phyloP scores from a whole-genome alignment of 2,329 filamentous ascomycete species.

The Scorias spongiosa region DNA sequence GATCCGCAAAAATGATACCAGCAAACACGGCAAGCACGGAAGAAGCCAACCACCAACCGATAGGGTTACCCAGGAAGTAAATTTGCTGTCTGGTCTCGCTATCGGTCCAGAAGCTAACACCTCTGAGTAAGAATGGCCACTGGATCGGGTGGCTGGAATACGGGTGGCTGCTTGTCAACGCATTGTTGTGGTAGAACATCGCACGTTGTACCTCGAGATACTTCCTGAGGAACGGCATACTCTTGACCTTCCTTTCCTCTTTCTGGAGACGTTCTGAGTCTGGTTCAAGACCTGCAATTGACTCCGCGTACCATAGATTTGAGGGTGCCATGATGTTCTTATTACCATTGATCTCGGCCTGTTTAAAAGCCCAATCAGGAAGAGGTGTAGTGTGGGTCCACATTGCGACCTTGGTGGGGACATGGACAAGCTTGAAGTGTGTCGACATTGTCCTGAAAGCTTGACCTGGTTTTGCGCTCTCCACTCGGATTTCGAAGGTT shows the following conservation, averaged over 20 bases:
- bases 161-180: constrained; percentile 89
- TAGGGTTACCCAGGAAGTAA: constrained; percentile 92
- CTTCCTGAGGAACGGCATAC: constrained; percentile 76
- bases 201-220: constrained; percentile 92
- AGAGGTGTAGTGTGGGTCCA: constrained; percentile 74
- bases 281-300: constrained; percentile 62
- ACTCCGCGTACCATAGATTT: constrained; percentile 89
- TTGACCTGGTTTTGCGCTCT: constrained; percentile 64
- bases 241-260: constrained; percentile 64
- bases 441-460: constrained; percentile 83
- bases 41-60: constrained; percentile 95
- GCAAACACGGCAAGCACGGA: constrained; percentile 84
- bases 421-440: constrained; percentile 91
- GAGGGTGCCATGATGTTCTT: constrained; percentile 82
- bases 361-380: constrained; percentile 94
- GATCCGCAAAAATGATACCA: constrained; percentile 82
- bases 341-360: constrained; percentile 98
- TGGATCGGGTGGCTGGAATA: constrained; percentile 91
- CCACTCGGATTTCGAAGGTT: constrained; percentile 81
- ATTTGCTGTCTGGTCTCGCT: constrained; percentile 91
- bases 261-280: constrained; percentile 62
- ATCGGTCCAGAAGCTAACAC: constrained; percentile 98
- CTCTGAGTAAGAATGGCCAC: constrained; percentile 93
- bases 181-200: constrained; percentile 99
- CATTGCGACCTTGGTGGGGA: constrained; percentile 93